Conservation (phyloP, 1,284 basidiomycete genomes). For the Gastroboletus turbinatus region DNA sequence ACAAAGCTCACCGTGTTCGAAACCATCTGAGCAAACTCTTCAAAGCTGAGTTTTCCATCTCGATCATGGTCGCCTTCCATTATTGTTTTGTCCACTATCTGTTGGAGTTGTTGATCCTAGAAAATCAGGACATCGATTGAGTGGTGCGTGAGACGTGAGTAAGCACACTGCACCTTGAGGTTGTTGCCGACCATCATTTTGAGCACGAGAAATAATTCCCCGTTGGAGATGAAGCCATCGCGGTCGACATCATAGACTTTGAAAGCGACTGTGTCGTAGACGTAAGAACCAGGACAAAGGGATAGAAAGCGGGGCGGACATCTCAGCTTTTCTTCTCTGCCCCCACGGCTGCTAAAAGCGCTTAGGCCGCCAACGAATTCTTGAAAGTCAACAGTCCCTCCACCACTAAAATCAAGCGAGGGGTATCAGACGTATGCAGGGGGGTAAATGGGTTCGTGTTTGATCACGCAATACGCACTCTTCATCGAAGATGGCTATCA, state of each 20-base stretch:
- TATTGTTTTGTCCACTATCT: conserved; percentile 99
- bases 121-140: background rate
- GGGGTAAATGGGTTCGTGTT: background rate
- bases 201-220: conserved; percentile 95
- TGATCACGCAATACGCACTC: conserved; percentile 63
- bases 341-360: conserved; percentile 95
- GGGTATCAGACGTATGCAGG: background rate
- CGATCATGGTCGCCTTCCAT: conserved; percentile 99
- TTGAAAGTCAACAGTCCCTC: conserved; percentile 98
- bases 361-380: conserved; percentile 98
- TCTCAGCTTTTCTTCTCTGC: conserved; percentile 93
- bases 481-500: conserved; percentile 99
- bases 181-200: conserved; percentile 99
- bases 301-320: conserved; percentile 57
- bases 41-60: conserved; percentile 95
- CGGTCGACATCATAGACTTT: conserved; percentile 99
- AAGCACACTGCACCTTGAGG: conserved; percentile 68
- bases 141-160: background rate
- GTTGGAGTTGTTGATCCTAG: conserved; percentile 96
- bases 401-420: conserved; percentile 60
- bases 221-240: conserved; percentile 98
- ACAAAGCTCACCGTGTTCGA: conserved; percentile 79
- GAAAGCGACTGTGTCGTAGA: conserved; percentile 73
- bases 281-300: conserved; percentile 18
- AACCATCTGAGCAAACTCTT: conserved; percentile 96